phyloP scores from a whole-genome alignment of 768 basidiomycete genomes.

The Mycena galericulata region DNA sequence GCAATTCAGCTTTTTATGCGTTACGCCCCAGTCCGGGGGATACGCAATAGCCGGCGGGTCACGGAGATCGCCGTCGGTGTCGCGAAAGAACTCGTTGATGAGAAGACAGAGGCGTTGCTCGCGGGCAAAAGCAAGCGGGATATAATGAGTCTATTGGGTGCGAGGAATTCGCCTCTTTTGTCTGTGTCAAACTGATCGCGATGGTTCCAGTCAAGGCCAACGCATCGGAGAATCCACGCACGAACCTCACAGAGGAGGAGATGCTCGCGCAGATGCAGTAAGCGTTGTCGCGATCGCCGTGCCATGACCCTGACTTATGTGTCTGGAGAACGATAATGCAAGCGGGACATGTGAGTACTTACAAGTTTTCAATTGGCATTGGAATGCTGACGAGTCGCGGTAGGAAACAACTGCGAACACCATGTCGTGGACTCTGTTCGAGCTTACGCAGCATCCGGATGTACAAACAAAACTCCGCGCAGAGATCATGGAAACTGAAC shows the following conservation, averaged over 20 bases:
- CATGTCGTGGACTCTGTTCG: slow-evolving; percentile 71
- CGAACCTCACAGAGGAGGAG: slow-evolving; percentile 35
- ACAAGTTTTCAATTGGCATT: no score
- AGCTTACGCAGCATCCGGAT: slow-evolving; percentile 68
- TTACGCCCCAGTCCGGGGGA: background rate
- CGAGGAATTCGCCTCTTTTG: background rate
- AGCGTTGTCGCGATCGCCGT: background rate
- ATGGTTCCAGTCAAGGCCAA: slow-evolving; percentile 39
- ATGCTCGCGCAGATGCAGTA: slow-evolving; percentile 54
- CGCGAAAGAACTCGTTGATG: slow-evolving; percentile 58
- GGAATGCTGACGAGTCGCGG: slow-evolving; percentile 27
- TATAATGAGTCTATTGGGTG: slow-evolving; percentile 68
- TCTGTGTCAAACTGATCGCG: background rate
- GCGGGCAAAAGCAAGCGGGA: slow-evolving; percentile 64
- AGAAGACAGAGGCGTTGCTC: slow-evolving; percentile 60
- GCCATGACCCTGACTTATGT: background rate
- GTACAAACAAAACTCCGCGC: slow-evolving; percentile 71
- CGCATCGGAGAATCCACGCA: slow-evolving; percentile 31
- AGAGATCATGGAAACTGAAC: slow-evolving; percentile 61
- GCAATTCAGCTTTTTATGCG: background rate
- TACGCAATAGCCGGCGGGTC: slow-evolving; percentile 9
- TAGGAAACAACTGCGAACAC: slow-evolving; percentile 73
- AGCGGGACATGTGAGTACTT: slow-evolving; percentile 17
- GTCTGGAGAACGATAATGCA: slow-evolving; percentile 21
- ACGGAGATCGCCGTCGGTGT: slow-evolving; percentile 54